Conservation (phyloP, 768 basidiomycete genomes). For the Trametes coccinea region DNA sequence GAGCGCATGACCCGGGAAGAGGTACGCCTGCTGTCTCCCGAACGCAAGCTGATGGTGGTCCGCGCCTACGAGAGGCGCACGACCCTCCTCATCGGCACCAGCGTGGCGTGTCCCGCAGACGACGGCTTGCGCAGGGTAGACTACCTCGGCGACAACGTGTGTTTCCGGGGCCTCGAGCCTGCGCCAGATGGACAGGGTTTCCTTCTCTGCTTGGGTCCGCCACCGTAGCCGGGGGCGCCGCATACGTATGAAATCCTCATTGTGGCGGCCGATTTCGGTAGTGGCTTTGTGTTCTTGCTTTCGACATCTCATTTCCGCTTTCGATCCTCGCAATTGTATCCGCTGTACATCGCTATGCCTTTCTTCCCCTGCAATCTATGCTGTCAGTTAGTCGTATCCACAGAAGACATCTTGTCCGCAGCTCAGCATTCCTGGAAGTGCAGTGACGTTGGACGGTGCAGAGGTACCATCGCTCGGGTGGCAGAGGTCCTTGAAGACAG, state of each 20-base stretch:
- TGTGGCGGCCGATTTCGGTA: not conserved
- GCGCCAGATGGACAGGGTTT: slow-evolving; percentile 46
- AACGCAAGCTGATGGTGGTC: slow-evolving; percentile 17
- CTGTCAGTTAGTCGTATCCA: not conserved
- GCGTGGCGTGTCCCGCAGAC: slow-evolving; percentile 26
- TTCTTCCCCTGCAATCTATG: slow-evolving; percentile 4
- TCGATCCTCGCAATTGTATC: not conserved
- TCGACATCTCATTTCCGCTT: not conserved
- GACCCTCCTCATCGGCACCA: slow-evolving; percentile 11
- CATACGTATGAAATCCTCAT: not conserved
- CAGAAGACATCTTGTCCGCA: not conserved
- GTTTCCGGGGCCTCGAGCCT: slow-evolving; percentile 56
- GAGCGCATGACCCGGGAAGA: slow-evolving; percentile 32
- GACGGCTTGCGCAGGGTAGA: slow-evolving; percentile 43
- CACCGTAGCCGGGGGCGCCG: slow-evolving; percentile 5
- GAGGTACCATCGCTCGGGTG: too few species aligned
- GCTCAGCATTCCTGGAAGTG: not conserved
- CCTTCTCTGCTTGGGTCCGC: slow-evolving; percentile 34
- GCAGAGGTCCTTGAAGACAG: too few species aligned
- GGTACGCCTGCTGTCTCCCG: slow-evolving; percentile 23
- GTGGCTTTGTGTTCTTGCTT: not conserved
- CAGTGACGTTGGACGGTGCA: too few species aligned
- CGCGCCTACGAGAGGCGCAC: slow-evolving; percentile 28
- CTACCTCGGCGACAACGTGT: slow-evolving; percentile 47
- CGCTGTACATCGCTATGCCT: not conserved